These are phyloP conservation scores for Kodamaea ohmeri DNA, from an alignment of 1,139 yeast genomes.

Conservation along the genomic window DNA sequence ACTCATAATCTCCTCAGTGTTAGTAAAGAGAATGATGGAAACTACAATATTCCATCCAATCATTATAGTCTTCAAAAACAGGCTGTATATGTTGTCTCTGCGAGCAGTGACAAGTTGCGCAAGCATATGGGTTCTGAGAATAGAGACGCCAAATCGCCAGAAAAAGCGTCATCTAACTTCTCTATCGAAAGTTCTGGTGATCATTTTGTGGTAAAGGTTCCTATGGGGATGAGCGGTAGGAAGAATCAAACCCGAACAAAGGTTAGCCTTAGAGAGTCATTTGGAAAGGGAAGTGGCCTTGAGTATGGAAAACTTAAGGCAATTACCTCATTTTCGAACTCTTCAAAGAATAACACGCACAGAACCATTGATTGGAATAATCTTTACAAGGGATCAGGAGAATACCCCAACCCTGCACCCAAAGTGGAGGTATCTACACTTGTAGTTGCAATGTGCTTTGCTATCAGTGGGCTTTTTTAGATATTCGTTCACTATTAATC, in stretches of 20 bases:
- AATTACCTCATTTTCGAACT: neutral
- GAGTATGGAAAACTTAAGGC: neutral
- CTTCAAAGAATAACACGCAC: neutral
- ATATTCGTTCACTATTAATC: neutral
- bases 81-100: neutral
- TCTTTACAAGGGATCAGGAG: neutral
- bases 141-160: neutral
- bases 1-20: slow-evolving; percentile 5
- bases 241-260: neutral
- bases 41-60: slow-evolving; percentile 1
- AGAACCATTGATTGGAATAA: slow-evolving; percentile 3
- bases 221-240: neutral
- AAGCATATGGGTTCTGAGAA: neutral
- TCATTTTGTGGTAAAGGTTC: slow-evolving; percentile 1
- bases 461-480: slow-evolving; percentile 3
- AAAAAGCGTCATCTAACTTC: neutral
- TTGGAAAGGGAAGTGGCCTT: too few species aligned
- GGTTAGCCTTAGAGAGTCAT: too few species aligned
- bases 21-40: neutral
- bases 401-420: neutral
- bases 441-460: slow-evolving; percentile 1
- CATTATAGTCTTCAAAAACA: neutral
- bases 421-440: neutral
- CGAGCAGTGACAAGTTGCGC: neutral
- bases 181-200: neutral